phyloP scores from a whole-genome alignment of 371 early-diverging fungal genomes.

The Cokeromyces recurvatus region DNA sequence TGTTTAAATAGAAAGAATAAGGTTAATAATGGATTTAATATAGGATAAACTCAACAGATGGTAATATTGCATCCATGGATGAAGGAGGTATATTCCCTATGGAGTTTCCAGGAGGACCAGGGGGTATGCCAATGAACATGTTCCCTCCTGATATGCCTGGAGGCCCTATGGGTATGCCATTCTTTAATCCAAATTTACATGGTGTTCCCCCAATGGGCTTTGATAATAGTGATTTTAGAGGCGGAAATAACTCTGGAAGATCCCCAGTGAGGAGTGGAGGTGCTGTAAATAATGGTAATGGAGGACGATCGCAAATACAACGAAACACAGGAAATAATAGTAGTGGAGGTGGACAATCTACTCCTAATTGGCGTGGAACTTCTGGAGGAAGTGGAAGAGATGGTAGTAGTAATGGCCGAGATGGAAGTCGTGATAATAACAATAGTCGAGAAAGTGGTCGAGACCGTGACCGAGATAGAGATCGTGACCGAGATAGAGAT shows the following conservation, averaged over 20 bases:
- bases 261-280: slow-evolving; percentile 7
- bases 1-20: too few species aligned
- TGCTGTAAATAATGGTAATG: too few species aligned
- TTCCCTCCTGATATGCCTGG: slow-evolving; percentile 20
- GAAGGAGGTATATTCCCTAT: slow-evolving; percentile 7
- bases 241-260: slow-evolving; percentile 1
- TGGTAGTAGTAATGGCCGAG: background rate
- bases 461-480: background rate
- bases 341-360: background rate
- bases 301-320: too few species aligned
- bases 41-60: background rate
- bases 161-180: slow-evolving; percentile 21
- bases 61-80: slow-evolving; percentile 3
- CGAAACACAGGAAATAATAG: too few species aligned
- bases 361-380: background rate
- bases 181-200: slow-evolving; percentile 20
- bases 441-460: background rate
- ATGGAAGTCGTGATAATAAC: background rate
- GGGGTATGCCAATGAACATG: slow-evolving; percentile 20
- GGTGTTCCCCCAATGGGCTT: slow-evolving; percentile 18
- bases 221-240: slow-evolving; percentile 18
- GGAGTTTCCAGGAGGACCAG: slow-evolving; percentile 18
- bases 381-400: background rate
- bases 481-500: background rate
- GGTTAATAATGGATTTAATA: too few species aligned